Base-by-base conservation (phyloP, 371 early-diverging fungal species). In the Lichtheimia ramosa region DNA sequence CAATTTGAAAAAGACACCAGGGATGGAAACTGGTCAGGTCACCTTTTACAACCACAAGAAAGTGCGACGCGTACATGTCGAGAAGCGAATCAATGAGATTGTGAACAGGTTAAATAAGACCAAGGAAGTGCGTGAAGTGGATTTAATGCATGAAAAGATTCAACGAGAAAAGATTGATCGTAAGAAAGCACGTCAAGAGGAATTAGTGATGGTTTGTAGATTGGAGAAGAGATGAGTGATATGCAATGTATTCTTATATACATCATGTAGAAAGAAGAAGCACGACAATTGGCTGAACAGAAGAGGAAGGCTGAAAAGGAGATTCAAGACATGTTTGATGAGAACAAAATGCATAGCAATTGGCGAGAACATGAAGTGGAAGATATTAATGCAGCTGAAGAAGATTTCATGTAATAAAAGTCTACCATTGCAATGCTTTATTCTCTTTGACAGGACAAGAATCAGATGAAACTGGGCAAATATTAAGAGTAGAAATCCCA, bases 1-100 rank as follows among this genome's bases (percentile, higher is more conserved):
- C 46, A 98, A 96, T 66, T 84, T 98, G 34, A 88, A 94, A 59
- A 96, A 96, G 77, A 91, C 91, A 14, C 85, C 83, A 12, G 93
- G 90, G 39, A 96, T 97, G 97, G 97, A 92, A 39, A 89, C 91
- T 2, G 98, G 98, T 8, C 96, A 96, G 64, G 98, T 97, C 34
- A 85, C 92, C 23, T 98, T 97, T 70, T 90, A 89, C 66, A 91
- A 92, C 61, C 79, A 79, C 21, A 88, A 85, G 56, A 70, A 85
- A 42, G 87, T 94, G 21, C 91, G 91, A 66, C 87, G 92, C 23
- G 86, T 96, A 8, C 77, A 86, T 71, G 90, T 96, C 0, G 83
- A 87, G 27, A 84, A 83, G 63, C 81, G 95, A 18, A 71, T 77
- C 46, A 98, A 97, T 73, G 89, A 83, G 24, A 89, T 95, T 18